Conservation (phyloP, 2,329 filamentous ascomycete genomes). For the Periconia digitata region DNA sequence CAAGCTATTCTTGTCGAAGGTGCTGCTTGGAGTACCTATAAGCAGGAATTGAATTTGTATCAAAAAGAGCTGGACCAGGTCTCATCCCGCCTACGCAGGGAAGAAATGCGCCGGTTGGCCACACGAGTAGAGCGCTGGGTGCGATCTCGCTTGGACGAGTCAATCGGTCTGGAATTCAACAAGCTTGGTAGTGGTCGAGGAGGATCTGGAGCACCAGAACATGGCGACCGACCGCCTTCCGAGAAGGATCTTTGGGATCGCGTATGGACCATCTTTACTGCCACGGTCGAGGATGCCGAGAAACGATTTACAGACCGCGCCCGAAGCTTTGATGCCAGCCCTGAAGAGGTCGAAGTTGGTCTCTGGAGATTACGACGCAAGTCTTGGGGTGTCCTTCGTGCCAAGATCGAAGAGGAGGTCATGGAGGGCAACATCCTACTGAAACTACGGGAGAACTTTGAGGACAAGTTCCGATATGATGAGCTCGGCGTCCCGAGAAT, state of each 20-base stretch:
- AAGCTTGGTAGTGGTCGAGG: constrained; percentile 86
- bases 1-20: constrained; percentile 73
- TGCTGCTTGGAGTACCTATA: constrained; percentile 86
- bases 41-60: constrained; percentile 75
- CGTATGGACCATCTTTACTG: constrained; percentile 84
- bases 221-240: constrained; percentile 66
- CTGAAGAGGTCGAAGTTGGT: constrained; percentile 88
- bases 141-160: constrained; percentile 80
- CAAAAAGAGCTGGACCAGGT: constrained; percentile 91
- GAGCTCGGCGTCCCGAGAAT: constrained; percentile 92
- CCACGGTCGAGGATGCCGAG: constrained; percentile 83
- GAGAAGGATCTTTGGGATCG: constrained; percentile 96
- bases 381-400: constrained; percentile 86
- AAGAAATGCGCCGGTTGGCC: constrained; percentile 92
- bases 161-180: constrained; percentile 91
- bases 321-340: constrained; percentile 88
- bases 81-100: constrained; percentile 79
- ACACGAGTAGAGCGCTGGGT: constrained; percentile 94
- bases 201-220: constrained; percentile 77
- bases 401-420: constrained; percentile 94
- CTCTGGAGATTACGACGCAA: constrained; percentile 91
- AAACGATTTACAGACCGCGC: constrained; percentile 82
- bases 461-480: constrained; percentile 98
- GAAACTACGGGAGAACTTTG: constrained; percentile 96
- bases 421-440: constrained; percentile 96